Base-by-base conservation (phyloP, 441 rosid species). In the Omphalea diandra region DNA sequence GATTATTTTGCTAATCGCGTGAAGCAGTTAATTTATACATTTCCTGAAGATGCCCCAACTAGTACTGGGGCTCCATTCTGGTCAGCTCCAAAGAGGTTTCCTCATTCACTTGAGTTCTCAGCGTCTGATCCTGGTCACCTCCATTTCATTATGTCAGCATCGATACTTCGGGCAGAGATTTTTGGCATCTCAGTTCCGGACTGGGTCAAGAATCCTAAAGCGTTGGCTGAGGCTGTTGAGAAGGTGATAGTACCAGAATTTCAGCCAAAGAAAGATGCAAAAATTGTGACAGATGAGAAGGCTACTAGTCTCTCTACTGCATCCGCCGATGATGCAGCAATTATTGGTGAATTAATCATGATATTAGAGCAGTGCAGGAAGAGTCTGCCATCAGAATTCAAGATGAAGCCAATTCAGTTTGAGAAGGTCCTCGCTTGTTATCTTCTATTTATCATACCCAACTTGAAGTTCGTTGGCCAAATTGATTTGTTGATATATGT, bases 21-120 rank as follows among this genome's bases (percentile, higher is more conserved):
- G 69, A 89, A 88, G 90, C 97, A 93, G 70, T 69, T 93, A 83
- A 84, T 77, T 65, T 93, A 76, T 73, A 91, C 97, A 68, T 93
- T 93, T 73, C 97, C 98, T 24, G 98, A 93, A 83, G 97, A 91
- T 78, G 96, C 98, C 71, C 72, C 83, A 15, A 89, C 97, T 35
- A 89, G 96, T 77, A 87, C 87, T 0, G 98, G 98, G 44, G 86
- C 87, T 75, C 97, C 94, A 20, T 93, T 93, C 85, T 93, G 97
- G 98, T 93, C 98, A 5, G 98, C 98, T 52, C 98, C 98, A 33
- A 93, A 93, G 76, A 81, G 98, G 38, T 93, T 91, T 75, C 98
- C 98, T 43, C 90, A 52, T 58, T 91, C 97, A 7, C 94, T 93
- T 44, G 81, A 84, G 82, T 88, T 91, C 81, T 88, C 96, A 24